Evolutionary conservation across 2,329 filamentous ascomycete species (phyloP).

Genomic region (Aspergillus jensenii): DNA sequence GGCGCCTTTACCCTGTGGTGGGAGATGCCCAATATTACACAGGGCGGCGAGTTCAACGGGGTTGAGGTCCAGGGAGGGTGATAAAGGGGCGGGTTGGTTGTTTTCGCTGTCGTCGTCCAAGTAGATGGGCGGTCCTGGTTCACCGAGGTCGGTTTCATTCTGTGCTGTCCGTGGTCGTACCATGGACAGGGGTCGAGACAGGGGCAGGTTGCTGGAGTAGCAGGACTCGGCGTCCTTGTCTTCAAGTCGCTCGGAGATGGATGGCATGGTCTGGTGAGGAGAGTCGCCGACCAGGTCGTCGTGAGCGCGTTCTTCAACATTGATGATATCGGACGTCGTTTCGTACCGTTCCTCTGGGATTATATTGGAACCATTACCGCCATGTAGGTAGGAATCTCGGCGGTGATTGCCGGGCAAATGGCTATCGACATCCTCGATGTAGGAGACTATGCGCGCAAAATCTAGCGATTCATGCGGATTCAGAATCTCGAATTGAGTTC

Average conservation of each 20-base stretch:
- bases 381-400: slow-evolving; percentile 22
- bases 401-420: slow-evolving; percentile 22
- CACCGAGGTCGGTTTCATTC: slow-evolving; percentile 30
- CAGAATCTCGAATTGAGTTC: slow-evolving; percentile 38
- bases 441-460: slow-evolving; percentile 36
- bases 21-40: slow-evolving; percentile 4
- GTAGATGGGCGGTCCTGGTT: slow-evolving; percentile 22
- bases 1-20: slow-evolving; percentile 6
- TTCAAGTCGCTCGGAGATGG: slow-evolving; percentile 27
- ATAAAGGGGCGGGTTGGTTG: background rate
- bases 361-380: slow-evolving; percentile 6
- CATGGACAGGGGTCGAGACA: slow-evolving; percentile 17
- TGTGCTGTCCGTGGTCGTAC: slow-evolving; percentile 18
- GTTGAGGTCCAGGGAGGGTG: background rate
- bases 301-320: slow-evolving; percentile 16
- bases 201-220: slow-evolving; percentile 12
- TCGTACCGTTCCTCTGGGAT: slow-evolving; percentile 14
- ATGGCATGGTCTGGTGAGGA: slow-evolving; percentile 24
- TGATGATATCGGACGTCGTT: background rate
- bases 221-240: slow-evolving; percentile 15
- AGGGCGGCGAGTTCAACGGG: background rate
- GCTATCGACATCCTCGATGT: slow-evolving; percentile 34
- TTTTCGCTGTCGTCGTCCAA: background rate
- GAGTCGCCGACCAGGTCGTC: slow-evolving; percentile 24
- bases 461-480: slow-evolving; percentile 38